Evolutionary conservation across 345 rosid genomes (phyloP), one percentile per base, ranked within the genome.

Genomic region (Moricandia arvensis): DNA sequence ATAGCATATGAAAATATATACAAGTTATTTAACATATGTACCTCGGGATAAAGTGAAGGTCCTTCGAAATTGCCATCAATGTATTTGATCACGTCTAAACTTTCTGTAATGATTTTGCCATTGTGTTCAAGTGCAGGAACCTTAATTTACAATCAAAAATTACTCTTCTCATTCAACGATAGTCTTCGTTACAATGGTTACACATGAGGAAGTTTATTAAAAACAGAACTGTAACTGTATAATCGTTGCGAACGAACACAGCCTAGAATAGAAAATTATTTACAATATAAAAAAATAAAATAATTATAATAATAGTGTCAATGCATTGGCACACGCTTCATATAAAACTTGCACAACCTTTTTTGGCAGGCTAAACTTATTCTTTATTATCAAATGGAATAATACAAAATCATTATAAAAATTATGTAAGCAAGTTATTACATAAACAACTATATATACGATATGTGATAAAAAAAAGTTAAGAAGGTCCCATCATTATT

Each of bases 111-210:
- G 58, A 93, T 69, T 83, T 88, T 81, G 2, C 86, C 86, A 76
- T 90, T 84, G 77, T 91, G 96, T 75, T 94, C 96, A 78, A 93
- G 86, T 11, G 96, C 73, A 35, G 97, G 98, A 43, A 93, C 98
- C 98, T 37, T 49, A 24, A 15, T 49, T 49, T 49, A 15, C 55
- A 47, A 47, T 47, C 18, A 47, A 15, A 7, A n/a, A 11, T 15
- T n/a, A 8, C n/a, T 31, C 54, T 15, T 47, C 54, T 2, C 18
- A 5, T n/a, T 47, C 54, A 47, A 4, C 7, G 18, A 47, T n/a
- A 47, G 8, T n/a, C 54, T 47, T 47, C 54, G 29, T 27, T 27
- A 27, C 1, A 27, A 27, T n/a, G n/a, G 16, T 13, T n/a, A 12
- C 51, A 43, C 51, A 13, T 43, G n/a, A 43, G 15, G 16, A 43